These are phyloP conservation scores for Ceratocystis cubensis DNA, from an alignment of 2,329 filamentous ascomycete species.

Conservation along the genomic window DNA sequence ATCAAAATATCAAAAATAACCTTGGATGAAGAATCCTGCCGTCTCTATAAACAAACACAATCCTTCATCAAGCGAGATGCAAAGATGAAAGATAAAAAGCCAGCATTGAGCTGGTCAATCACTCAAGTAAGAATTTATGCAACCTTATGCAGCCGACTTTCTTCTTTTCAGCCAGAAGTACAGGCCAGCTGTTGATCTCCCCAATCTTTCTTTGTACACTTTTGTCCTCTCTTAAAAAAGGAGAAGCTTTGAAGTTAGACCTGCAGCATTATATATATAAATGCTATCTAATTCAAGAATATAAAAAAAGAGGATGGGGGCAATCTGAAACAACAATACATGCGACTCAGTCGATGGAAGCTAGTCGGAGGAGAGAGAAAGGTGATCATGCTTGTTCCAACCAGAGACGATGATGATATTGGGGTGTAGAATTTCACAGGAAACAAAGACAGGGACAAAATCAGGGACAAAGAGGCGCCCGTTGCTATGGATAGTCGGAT, in stretches of 20 bases:
- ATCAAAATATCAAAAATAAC: slow-evolving; percentile 1
- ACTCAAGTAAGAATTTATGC: background rate
- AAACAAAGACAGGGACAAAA: no score
- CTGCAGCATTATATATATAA: no score
- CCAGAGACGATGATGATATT: no score
- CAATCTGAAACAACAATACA: background rate
- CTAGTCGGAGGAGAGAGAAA: background rate
- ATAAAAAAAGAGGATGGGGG: no score
- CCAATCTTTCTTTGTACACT: background rate
- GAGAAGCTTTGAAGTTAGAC: background rate
- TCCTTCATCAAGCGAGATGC: background rate
- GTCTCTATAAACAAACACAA: slow-evolving; percentile 9
- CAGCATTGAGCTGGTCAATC: background rate
- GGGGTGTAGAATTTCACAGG: no score
- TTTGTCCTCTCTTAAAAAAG: background rate
- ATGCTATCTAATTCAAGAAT: no score
- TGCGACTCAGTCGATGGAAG: background rate
- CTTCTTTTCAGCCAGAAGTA: background rate
- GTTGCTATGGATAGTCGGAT: no score
- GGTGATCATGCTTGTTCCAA: no score
- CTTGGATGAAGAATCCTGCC: slow-evolving; percentile 5
- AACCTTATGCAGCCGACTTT: background rate
- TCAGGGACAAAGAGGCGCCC: no score
- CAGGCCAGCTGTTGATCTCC: slow-evolving; percentile 1
- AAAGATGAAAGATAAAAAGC: background rate